Evolutionary conservation across 129 eudicot genomes (phyloP).

Genomic region (Silybum marianum): DNA sequence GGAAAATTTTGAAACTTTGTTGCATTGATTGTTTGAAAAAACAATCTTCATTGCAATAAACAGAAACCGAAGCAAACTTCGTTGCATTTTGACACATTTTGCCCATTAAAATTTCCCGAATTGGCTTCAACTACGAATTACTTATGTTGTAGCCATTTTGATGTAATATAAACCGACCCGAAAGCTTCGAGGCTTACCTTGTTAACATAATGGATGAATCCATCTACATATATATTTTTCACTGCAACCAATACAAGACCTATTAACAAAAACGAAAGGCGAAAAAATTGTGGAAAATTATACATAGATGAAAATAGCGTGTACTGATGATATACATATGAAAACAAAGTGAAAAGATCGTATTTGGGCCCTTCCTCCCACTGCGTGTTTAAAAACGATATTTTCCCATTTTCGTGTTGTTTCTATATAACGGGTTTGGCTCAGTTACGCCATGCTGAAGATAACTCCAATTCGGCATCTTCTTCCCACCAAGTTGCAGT

Average conservation of each 20-base stretch:
- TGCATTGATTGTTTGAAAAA: too few species aligned
- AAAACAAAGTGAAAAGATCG: slow-evolving; percentile 11
- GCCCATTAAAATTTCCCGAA: neutral
- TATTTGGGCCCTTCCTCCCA: neutral
- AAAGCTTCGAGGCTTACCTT: neutral
- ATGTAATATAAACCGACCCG: neutral
- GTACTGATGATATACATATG: slow-evolving; percentile 15
- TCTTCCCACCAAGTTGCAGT: slow-evolving; percentile 98
- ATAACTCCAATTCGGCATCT: slow-evolving; percentile 70
- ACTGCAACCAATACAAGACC: slow-evolving; percentile 9
- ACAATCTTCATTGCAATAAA: neutral
- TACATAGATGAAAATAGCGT: neutral
- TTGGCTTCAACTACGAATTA: neutral
- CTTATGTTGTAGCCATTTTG: slow-evolving; percentile 9
- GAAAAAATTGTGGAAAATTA: neutral
- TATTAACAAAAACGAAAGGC: slow-evolving; percentile 11
- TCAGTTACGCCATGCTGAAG: slow-evolving; percentile 96
- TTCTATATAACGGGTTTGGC: neutral
- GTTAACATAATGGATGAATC: neutral
- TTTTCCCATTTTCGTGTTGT: slow-evolving; percentile 10
- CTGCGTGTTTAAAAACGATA: neutral
- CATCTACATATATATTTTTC: slow-evolving; percentile 14
- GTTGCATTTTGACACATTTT: too few species aligned
- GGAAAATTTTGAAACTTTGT: too few species aligned
- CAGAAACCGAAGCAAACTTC: too few species aligned